Percentiles rank a stretch among this genome's conserved stretches.
These are phyloP conservation scores for Delonix regia DNA, from an alignment of 306 rosid species.

Conservation along the genomic window DNA sequence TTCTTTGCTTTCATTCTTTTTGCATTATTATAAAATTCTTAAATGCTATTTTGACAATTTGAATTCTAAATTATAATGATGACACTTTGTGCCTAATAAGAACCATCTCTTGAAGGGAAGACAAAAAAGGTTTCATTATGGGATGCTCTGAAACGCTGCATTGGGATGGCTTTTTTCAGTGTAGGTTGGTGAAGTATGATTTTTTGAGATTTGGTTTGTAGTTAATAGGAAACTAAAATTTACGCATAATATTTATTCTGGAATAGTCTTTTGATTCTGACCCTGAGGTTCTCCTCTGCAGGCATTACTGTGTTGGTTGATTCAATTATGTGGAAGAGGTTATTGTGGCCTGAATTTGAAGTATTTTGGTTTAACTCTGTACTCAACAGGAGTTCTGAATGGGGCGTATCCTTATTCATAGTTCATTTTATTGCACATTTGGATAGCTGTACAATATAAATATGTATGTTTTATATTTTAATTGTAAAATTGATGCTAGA, in stretches of 20 bases:
- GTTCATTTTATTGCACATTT: not conserved
- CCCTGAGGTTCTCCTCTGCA: conserved; percentile 47
- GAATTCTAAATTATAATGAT: conserved; percentile 19
- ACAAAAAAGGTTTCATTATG: conserved; percentile 72
- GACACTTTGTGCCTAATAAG: conserved; percentile 40
- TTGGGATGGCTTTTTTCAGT: conserved; percentile 60
- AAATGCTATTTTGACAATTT: conserved; percentile 10
- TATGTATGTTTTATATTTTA: conserved; percentile 3
- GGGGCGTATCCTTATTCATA: conserved; percentile 88
- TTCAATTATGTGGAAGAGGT: conserved; percentile 89
- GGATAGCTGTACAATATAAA: conserved; percentile 20
- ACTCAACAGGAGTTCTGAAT: conserved; percentile 87
- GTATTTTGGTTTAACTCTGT: conserved; percentile 97
- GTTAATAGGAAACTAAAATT: not conserved
- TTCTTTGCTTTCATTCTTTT: conserved; percentile 21
- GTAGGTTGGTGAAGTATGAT: conserved; percentile 62
- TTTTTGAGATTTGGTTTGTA: not conserved
- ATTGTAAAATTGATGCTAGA: not conserved
- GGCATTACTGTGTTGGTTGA: conserved; percentile 80
- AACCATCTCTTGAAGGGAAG: conserved; percentile 54
- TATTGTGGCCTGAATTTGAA: conserved; percentile 96
- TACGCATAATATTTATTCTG: not conserved
- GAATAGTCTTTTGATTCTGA: conserved; percentile 31
- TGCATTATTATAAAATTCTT: conserved; percentile 20
- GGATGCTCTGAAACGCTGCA: conserved; percentile 70